Conservation (phyloP, 1,284 basidiomycete species). For the Puccinia triticina region DNA sequence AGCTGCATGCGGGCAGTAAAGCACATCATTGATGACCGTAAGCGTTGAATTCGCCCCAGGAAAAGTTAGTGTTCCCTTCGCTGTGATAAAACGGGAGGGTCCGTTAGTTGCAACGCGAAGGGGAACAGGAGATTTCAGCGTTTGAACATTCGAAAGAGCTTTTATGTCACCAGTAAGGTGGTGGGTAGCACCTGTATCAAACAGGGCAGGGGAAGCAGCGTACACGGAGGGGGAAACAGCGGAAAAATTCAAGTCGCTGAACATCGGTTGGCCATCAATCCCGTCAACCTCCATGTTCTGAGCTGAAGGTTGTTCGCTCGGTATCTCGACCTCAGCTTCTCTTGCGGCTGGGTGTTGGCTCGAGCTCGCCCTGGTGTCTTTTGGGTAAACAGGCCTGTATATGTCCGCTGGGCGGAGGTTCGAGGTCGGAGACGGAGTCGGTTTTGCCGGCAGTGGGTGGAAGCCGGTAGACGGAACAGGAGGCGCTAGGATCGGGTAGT, state of each 20-base stretch:
- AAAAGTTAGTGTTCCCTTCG: slow-evolving; percentile 8
- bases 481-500: background rate
- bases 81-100: background rate
- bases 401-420: too few species aligned
- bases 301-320: background rate
- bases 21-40: background rate
- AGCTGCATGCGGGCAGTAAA: background rate
- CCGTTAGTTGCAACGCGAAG: background rate
- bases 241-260: background rate
- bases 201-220: background rate
- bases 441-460: too few species aligned
- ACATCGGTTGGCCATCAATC: too few species aligned
- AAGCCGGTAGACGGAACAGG: background rate
- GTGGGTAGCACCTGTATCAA: slow-evolving; percentile 42
- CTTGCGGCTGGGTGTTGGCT: background rate
- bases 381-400: too few species aligned
- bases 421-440: too few species aligned
- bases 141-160: too few species aligned
- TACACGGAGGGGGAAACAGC: background rate
- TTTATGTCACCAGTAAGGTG: background rate
- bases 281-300: too few species aligned
- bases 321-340: background rate
- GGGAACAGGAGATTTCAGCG: background rate
- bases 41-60: background rate
- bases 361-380: too few species aligned